These are phyloP conservation scores for Penicillium sp. DNA, from an alignment of 2,329 filamentous ascomycete genomes.

Conservation along the genomic window DNA sequence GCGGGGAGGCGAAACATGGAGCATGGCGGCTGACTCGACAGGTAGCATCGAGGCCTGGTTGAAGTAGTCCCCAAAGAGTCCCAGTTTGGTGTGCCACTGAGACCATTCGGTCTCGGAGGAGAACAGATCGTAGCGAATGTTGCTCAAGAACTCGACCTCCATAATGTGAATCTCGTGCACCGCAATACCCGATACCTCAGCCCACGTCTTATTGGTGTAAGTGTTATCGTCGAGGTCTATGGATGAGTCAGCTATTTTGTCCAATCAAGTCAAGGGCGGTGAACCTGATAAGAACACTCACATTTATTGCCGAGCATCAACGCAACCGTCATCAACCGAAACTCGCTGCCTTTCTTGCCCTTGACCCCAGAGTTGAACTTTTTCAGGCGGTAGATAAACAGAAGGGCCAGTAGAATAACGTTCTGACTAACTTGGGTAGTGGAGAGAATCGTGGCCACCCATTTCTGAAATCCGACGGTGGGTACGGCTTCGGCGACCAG, in stretches of 20 bases:
- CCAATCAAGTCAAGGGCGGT: slow-evolving; percentile 14
- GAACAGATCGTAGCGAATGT: slow-evolving; percentile 92
- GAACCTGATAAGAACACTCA: slow-evolving; percentile 44
- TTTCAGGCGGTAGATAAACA: slow-evolving; percentile 93
- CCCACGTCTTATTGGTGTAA: slow-evolving; percentile 99
- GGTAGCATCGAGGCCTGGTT: slow-evolving; percentile 61
- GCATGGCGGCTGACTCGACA: slow-evolving; percentile 35
- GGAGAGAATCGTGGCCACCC: slow-evolving; percentile 84
- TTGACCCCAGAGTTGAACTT: slow-evolving; percentile 84
- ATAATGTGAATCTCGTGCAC: slow-evolving; percentile 97
- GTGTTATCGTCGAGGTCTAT: slow-evolving; percentile 94
- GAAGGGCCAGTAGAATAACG: slow-evolving; percentile 80
- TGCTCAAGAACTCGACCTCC: slow-evolving; percentile 99
- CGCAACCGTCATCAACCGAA: slow-evolving; percentile 85
- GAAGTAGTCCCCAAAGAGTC: slow-evolving; percentile 80
- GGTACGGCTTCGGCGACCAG: slow-evolving; percentile 73
- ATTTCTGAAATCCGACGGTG: slow-evolving; percentile 79
- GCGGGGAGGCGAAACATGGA: slow-evolving; percentile 36
- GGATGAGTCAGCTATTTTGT: slow-evolving; percentile 22
- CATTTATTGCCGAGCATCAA: slow-evolving; percentile 98
- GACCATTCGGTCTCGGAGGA: slow-evolving; percentile 84
- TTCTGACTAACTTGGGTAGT: slow-evolving; percentile 97
- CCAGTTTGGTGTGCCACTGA: slow-evolving; percentile 78
- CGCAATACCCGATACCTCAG: slow-evolving; percentile 90
- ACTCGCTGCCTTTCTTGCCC: slow-evolving; percentile 90